Evolutionary conservation across 495 filamentous ascomycete genomes (phyloP).

Genomic region (Aspergillus homomorphus): DNA sequence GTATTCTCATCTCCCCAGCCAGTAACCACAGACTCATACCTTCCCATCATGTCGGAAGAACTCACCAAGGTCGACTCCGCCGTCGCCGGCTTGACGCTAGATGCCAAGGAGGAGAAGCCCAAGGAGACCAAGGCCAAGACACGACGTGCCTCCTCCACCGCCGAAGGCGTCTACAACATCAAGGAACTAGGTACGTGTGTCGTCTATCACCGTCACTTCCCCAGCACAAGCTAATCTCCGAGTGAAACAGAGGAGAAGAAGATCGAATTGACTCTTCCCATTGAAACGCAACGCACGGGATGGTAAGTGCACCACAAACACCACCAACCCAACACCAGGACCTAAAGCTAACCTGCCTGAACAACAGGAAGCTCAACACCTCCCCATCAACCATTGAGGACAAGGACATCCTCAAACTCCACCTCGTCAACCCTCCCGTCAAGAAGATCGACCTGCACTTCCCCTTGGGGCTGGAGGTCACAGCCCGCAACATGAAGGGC

Average conservation of each 20-base stretch:
- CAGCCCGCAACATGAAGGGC: conserved; percentile 83
- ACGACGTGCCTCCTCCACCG: conserved; percentile 63
- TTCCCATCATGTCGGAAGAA: conserved; percentile 59
- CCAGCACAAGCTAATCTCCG: neutral
- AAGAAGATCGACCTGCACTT: conserved; percentile 93
- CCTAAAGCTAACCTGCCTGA: conserved; percentile 10
- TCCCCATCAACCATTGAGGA: conserved; percentile 74
- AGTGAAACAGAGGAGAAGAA: conserved; percentile 70
- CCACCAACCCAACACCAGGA: neutral
- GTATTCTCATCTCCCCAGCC: neutral
- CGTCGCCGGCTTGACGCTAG: conserved; percentile 71
- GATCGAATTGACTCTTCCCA: conserved; percentile 72
- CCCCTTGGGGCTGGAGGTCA: conserved; percentile 81
- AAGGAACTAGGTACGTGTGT: conserved; percentile 70
- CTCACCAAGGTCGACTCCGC: conserved; percentile 85
- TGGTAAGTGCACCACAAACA: conserved; percentile 59
- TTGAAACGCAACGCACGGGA: conserved; percentile 84
- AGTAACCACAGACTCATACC: conserved; percentile 9
- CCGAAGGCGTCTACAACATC: conserved; percentile 73
- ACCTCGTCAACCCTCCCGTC: conserved; percentile 73
- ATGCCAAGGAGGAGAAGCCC: conserved; percentile 59
- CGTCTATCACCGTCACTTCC: neutral
- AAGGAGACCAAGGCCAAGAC: conserved; percentile 46
- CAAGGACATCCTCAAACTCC: conserved; percentile 74
- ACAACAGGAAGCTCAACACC: conserved; percentile 80